Evolutionary conservation across 768 basidiomycete genomes (phyloP), one percentile per base, ranked within the genome.

Genomic region (Serendipita indica): DNA sequence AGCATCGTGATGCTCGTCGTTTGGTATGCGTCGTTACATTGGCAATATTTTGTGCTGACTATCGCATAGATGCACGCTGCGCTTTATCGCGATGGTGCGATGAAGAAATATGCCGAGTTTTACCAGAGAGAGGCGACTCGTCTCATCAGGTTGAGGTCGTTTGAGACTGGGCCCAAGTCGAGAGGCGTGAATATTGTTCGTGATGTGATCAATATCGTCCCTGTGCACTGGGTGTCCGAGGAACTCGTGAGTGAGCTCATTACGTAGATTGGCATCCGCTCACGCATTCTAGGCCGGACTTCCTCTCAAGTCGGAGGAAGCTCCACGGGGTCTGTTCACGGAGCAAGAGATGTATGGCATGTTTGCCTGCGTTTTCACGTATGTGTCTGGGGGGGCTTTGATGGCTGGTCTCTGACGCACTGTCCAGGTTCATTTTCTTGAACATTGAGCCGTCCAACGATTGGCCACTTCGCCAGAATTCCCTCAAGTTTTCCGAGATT

Each of bases 301-400:
- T 60, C 68, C 73, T n/a, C 72, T 89, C 58, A 86, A 83, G 70
- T 78, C 77, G 1, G 76, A 75, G 58, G 63, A 74, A 2, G 66
- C 75, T 13, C 72, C 74, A 22, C 64, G 72, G n/a, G 86, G 83
- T n/a, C 70, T 72, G 33, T 86, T 79, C 64, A 83, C 83, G 1
- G 74, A 82, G 32, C 63, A 70, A 39, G 77, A 86, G 64, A 70
- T 90, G 41, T 85, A 77, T 62, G 69, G 74, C 16, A 80, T 82
- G 35, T 75, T 89, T 5, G 73, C 77, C 25, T 81, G 85, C 20
- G 83, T 89, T 57, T 89, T 88, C 68, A 70, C 78, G 81, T 86
- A 60, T 63, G 81, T 69, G 3, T 16, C 7, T 20, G 46, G 32
- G 45, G 25, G 20, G 16, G 33, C 43, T 20, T 30, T 58, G 3